Conservation (phyloP, 129 eudicot genomes). For the Cynara cardunculus region DNA sequence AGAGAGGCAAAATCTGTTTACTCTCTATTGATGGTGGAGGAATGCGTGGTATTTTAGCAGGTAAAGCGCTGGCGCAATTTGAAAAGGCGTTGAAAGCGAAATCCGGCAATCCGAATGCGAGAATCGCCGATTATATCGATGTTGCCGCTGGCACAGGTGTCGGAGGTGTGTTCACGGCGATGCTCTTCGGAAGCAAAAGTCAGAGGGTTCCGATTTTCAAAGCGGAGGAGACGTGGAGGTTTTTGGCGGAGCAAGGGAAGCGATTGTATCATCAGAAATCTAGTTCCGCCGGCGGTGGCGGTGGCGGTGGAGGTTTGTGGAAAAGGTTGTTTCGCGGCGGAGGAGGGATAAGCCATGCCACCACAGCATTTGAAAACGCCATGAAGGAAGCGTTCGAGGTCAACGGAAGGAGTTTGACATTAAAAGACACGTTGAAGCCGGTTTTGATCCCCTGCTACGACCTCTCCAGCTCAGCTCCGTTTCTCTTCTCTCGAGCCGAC, state of each 20-base stretch:
- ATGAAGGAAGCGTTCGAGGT: slow-evolving; percentile 29
- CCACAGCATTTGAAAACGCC: slow-evolving; percentile 7
- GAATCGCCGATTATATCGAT: slow-evolving; percentile 34
- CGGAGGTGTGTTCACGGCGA: slow-evolving; percentile 32
- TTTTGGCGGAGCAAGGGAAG: slow-evolving; percentile 29
- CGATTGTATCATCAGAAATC: slow-evolving; percentile 26
- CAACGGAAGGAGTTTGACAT: slow-evolving; percentile 26
- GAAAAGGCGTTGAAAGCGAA: slow-evolving; percentile 57
- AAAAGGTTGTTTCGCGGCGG: neutral
- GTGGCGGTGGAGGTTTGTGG: slow-evolving; percentile 5
- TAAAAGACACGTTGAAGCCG: slow-evolving; percentile 34
- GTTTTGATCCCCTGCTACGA: slow-evolving; percentile 73
- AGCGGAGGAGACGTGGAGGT: slow-evolving; percentile 39
- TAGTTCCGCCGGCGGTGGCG: neutral
- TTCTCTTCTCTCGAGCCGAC: slow-evolving; percentile 36
- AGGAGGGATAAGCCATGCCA: neutral
- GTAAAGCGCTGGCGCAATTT: slow-evolving; percentile 59
- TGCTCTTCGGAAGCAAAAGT: slow-evolving; percentile 25
- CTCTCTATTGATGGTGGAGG: slow-evolving; percentile 86
- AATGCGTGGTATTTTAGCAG: slow-evolving; percentile 57
- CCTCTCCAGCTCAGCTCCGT: slow-evolving; percentile 33
- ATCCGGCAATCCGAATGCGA: slow-evolving; percentile 73
- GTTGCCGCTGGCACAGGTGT: slow-evolving; percentile 29
- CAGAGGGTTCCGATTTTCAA: slow-evolving; percentile 20
- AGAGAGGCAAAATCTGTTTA: slow-evolving; percentile 72